A percentile compares a stretch with the other conserved stretches of the same genome.
phyloP scores from a whole-genome alignment of 352 stramenopile genomes.

The Peronospora destructor region DNA sequence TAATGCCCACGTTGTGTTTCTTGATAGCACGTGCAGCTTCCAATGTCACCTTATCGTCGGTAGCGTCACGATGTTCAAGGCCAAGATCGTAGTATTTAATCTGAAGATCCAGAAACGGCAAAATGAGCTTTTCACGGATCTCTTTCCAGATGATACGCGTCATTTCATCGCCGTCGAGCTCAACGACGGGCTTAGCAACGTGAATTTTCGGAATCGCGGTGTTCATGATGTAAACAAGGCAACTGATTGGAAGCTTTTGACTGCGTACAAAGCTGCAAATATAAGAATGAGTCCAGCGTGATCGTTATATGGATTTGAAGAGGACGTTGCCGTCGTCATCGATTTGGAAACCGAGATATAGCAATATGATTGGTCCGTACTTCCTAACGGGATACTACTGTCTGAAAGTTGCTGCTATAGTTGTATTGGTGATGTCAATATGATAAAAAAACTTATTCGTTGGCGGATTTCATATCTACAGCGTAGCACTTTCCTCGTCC shows the following conservation, averaged over 20 bases:
- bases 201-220: conserved; percentile 55
- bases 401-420: too few species aligned
- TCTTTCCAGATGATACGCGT: conserved; percentile 70
- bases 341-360: background rate
- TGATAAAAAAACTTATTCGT: conserved; percentile 19
- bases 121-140: conserved; percentile 64
- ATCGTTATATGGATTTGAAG: conserved; percentile 2
- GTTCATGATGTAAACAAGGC: conserved; percentile 9
- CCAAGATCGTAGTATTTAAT: conserved; percentile 86
- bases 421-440: conserved; percentile 6
- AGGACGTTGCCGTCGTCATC: background rate
- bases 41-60: conserved; percentile 77
- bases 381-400: background rate
- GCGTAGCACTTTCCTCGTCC: conserved; percentile 18
- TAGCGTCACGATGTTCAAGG: conserved; percentile 72
- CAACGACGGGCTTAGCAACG: conserved; percentile 75
- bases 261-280: conserved; percentile 6
- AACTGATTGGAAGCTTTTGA: background rate
- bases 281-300: conserved; percentile 9
- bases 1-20: conserved; percentile 79
- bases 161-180: conserved; percentile 86
- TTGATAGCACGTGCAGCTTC: conserved; percentile 74
- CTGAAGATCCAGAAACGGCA: conserved; percentile 76
- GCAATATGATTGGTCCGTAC: background rate
- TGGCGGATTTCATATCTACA: conserved; percentile 13